Evolutionary conservation across 495 filamentous ascomycete species (phyloP).

Genomic region (Annulohypoxylon moriforme): DNA sequence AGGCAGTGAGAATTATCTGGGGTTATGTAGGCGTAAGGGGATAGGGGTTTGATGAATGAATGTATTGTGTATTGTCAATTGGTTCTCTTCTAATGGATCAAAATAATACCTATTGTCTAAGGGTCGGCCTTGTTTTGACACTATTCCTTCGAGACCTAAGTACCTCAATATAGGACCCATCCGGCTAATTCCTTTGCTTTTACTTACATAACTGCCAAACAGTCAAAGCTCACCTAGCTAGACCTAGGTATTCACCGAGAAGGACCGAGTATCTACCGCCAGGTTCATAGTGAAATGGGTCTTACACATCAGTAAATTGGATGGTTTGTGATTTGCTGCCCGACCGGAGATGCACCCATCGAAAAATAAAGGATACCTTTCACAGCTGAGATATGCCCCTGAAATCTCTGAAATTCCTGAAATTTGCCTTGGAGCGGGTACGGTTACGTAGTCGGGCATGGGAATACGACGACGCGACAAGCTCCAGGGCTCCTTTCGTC

Average conservation of each 20-base stretch:
- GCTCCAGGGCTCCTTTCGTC: background rate
- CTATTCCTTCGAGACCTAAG: conserved; percentile 7
- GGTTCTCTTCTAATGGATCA: background rate
- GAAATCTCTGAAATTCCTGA: conserved; percentile 27
- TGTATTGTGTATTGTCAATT: background rate
- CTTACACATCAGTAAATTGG: background rate
- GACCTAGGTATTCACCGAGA: conserved; percentile 38
- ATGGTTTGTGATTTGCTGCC: conserved; percentile 28
- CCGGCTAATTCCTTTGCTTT: conserved; percentile 21
- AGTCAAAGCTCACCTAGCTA: conserved; percentile 20
- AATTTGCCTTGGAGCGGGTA: conserved; percentile 14
- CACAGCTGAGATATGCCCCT: conserved; percentile 14
- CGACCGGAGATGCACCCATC: background rate
- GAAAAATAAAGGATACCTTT: conserved; percentile 4
- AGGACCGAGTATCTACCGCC: conserved; percentile 33
- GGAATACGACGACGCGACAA: conserved; percentile 6
- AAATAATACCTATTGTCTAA: background rate
- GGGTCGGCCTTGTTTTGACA: background rate
- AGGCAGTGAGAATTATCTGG: background rate
- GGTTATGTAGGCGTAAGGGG: background rate
- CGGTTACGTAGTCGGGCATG: conserved; percentile 7
- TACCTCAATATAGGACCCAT: background rate
- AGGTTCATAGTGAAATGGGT: conserved; percentile 10
- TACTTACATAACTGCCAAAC: background rate
- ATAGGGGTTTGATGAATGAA: background rate